These are phyloP conservation scores for Corymbia calophylla DNA, from an alignment of 441 rosid species.

Conservation along the genomic window DNA sequence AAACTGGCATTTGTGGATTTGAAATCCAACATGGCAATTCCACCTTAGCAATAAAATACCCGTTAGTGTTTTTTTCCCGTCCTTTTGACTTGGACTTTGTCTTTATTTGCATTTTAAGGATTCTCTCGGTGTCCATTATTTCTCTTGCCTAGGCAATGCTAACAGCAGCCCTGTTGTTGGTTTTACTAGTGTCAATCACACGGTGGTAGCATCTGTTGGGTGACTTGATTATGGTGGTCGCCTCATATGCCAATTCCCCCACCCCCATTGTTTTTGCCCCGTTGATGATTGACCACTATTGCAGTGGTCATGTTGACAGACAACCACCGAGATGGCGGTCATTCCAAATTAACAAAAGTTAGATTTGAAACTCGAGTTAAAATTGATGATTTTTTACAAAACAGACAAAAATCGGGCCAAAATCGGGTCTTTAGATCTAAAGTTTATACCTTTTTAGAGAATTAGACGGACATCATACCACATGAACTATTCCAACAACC, in stretches of 20 bases:
- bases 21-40: background rate
- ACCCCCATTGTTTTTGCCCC: background rate
- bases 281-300: background rate
- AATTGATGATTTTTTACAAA: background rate
- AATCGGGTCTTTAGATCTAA: background rate
- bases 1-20: background rate
- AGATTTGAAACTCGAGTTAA: background rate
- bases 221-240: background rate
- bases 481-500: background rate
- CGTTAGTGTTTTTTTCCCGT: background rate
- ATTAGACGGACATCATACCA: background rate
- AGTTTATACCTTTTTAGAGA: background rate
- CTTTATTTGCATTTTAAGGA: background rate
- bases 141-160: background rate
- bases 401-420: background rate
- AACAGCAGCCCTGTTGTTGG: background rate
- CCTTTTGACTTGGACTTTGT: background rate
- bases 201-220: background rate
- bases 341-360: background rate
- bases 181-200: background rate
- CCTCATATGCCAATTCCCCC: background rate
- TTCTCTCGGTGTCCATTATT: background rate
- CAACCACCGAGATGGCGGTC: background rate
- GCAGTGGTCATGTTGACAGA: background rate
- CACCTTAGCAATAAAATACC: background rate